Conservation (phyloP, 2,329 filamentous ascomycete species). For the Colletotrichum lindemuthianum region DNA sequence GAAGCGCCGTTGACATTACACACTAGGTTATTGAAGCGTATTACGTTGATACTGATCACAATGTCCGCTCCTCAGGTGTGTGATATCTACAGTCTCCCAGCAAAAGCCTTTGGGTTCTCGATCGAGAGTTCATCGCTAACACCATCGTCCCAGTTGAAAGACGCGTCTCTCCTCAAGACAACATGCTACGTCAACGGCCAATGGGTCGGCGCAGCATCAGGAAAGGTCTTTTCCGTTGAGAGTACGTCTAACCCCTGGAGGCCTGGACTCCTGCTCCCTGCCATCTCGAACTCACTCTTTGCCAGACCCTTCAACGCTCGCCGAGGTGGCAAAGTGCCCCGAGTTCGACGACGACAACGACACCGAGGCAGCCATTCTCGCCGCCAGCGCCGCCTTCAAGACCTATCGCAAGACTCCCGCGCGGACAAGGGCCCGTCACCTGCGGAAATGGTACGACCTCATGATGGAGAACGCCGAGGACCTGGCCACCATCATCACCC, state of each 20-base stretch:
- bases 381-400: constrained; percentile 71
- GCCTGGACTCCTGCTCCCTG: background rate
- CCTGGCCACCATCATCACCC: constrained; percentile 73
- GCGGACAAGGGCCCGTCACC: constrained; percentile 66
- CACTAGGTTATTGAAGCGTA: no score
- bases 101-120: background rate
- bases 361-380: constrained; percentile 74
- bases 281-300: constrained; percentile 2
- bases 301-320: constrained; percentile 76
- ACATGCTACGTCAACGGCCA: constrained; percentile 80
- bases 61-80: constrained; percentile 4
- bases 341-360: constrained; percentile 77
- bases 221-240: constrained; percentile 77
- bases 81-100: background rate
- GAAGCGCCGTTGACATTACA: no score
- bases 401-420: constrained; percentile 69
- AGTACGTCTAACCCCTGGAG: constrained; percentile 49
- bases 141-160: constrained; percentile 59
- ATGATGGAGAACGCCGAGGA: constrained; percentile 74
- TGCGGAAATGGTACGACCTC: constrained; percentile 74
- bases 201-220: constrained; percentile 77
- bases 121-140: background rate
- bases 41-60: no score
- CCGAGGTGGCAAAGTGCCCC: constrained; percentile 75
- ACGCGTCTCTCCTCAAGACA: constrained; percentile 74